Base-by-base conservation (phyloP, 148 eudicot genomes). In the Silene uniflora region DNA sequence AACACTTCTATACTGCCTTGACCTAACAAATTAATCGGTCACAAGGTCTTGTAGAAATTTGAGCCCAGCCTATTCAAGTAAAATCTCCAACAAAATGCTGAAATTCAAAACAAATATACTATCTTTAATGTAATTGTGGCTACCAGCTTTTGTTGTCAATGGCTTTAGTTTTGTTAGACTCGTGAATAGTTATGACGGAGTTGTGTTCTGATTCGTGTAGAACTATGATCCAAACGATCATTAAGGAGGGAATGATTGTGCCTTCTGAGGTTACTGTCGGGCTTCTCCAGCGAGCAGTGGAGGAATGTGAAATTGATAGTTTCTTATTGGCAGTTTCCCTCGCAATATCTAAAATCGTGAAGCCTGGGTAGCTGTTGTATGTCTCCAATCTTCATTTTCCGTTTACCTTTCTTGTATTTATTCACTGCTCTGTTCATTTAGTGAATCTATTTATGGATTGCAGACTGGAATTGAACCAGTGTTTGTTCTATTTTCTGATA, bases 301-400 rank as follows among this genome's bases (percentile, higher is more conserved):
- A 79, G 80, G 85, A 87, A 72, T 86, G 60, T 74, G 88, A 61
- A 27, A 92, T 85, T 72, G 91, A 88, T 78, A 90, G 86, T 92
- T 92, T 78, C 87, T 92, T 10, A 90, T 92, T 79, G 97, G 90
- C 62, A 95, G 95, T 25, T 92, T 92, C 69, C 97, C 97, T 61
- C 93, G 93, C 59, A 89, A 92, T 77, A 90, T 87, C 68, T 95
- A 92, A 77, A 92, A 92, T 55, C 91, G 90, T 78, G 83, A 81
- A 63, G 85, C 89, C 63, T 90, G 89, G 81, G 97, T 90, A 81
- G 74, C 88, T 74, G 90, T 90, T 75, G 97, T 92, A 84, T 80
- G 97, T 86, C 72, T 72, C 60, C 59, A 24, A 0, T 56, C 62
- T 63, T 32, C 55, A 61, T 67, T 19, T 66, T 29, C 54, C 46